These are phyloP conservation scores for Solanum habrochaites DNA, from an alignment of 257 asterid genomes.

Conservation along the genomic window DNA sequence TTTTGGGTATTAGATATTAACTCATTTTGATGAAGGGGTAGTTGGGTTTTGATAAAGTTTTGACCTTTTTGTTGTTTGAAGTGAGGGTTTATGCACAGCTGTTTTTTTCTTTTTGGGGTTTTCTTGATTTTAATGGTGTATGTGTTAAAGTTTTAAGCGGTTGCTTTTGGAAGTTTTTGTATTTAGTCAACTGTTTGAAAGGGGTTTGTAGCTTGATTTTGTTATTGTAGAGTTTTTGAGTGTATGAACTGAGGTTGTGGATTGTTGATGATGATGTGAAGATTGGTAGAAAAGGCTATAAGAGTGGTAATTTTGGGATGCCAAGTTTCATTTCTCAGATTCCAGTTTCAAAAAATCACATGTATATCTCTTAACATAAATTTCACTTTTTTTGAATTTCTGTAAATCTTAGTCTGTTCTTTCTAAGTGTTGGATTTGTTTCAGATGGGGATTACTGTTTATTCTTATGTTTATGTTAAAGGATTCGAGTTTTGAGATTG, in stretches of 20 bases:
- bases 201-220: neutral
- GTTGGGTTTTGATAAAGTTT: neutral
- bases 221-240: neutral
- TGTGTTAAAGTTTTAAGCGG: slow-evolving; percentile 10
- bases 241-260: slow-evolving; percentile 13
- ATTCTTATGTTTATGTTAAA: neutral
- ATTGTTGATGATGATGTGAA: slow-evolving; percentile 15
- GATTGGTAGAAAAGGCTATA: slow-evolving; percentile 40
- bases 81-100: neutral
- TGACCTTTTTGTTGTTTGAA: slow-evolving; percentile 6
- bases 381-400: neutral
- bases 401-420: neutral
- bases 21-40: slow-evolving; percentile 8
- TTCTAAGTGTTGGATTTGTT: neutral
- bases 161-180: slow-evolving; percentile 5
- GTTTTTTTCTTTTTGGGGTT: neutral
- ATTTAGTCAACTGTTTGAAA: neutral
- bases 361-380: slow-evolving; percentile 18
- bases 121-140: slow-evolving; percentile 2
- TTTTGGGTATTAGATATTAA: slow-evolving; percentile 9
- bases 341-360: slow-evolving; percentile 42
- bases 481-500: neutral
- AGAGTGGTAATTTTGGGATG: slow-evolving; percentile 43
- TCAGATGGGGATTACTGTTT: neutral
- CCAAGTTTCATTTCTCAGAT: slow-evolving; percentile 76